Conservation (phyloP, 495 filamentous ascomycete genomes). For the Xylaria telfairii region DNA sequence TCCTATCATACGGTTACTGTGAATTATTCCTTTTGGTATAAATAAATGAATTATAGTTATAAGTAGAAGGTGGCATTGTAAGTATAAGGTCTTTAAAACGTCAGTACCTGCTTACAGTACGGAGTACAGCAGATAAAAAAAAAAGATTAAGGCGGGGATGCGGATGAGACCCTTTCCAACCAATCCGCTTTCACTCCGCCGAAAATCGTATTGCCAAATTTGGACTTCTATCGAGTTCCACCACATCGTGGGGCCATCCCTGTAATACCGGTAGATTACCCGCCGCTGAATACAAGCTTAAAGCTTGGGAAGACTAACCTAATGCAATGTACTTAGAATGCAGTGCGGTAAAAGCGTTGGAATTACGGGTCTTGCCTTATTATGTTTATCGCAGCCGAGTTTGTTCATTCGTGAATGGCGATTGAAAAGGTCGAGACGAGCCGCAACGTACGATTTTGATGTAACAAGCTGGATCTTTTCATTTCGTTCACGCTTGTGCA, state of each 20-base stretch:
- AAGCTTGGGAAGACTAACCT: background rate
- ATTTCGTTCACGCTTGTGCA: too few relatives aligned
- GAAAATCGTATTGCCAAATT: background rate
- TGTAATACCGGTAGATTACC: background rate
- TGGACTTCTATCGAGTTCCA: background rate
- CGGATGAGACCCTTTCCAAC: background rate
- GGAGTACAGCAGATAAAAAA: too few relatives aligned
- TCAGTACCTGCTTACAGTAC: too few relatives aligned
- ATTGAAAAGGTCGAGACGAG: too few relatives aligned
- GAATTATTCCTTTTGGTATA: background rate
- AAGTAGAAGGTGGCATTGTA: background rate
- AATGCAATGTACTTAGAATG: too few relatives aligned
- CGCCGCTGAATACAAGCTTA: background rate
- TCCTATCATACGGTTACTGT: background rate
- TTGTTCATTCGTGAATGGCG: too few relatives aligned
- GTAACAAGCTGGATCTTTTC: too few relatives aligned
- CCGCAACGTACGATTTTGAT: too few relatives aligned
- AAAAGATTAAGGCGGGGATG: background rate
- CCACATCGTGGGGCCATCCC: slow-evolving; percentile 4
- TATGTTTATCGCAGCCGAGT: too few relatives aligned
- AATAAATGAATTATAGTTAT: background rate
- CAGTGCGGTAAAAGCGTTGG: too few relatives aligned
- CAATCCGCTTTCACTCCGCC: slow-evolving; percentile 2
- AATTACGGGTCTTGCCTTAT: too few relatives aligned
- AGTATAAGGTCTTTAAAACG: background rate